Base-by-base conservation (phyloP, 2,329 filamentous ascomycete genomes). In the Colletotrichum somersetense region DNA sequence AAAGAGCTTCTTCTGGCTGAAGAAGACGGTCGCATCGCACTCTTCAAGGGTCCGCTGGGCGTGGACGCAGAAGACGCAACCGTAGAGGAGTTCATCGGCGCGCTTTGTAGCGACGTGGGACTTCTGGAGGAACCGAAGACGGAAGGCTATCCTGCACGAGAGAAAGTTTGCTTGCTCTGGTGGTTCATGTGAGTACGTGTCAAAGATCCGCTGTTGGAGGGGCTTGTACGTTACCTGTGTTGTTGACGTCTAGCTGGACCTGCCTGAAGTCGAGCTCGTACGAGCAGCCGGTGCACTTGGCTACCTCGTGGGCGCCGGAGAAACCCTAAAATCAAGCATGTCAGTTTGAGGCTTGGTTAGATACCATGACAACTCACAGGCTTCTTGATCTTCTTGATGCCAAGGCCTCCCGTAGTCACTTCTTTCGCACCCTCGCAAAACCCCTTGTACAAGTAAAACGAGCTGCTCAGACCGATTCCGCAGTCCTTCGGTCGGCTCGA, bases 11-110 rank as follows among this genome's bases (percentile, higher is more conserved):
- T 83, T 84, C 59, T 87, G 85, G 57, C 78, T 85, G 76, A 88
- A 87, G 77, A 89, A 89, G 11, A 89, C 85, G 0, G 88, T 89
- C 3, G 88, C 84, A 59, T 90, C 88, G 74, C 85, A 86, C 67
- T 86, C 83, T 61, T 89, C 85, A 2, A 84, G 77, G 0, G 87
- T 89, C n/a, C 77, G 81, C 0, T 86, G 86, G 23, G 80, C 73
- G 6, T 85, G 82, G 5, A 88, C 79, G 76, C 88, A 90, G 75
- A 90, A 89, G 1, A 88, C 74, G 73, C 88, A 90, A 3, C 81
- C 87, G 75, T 88, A 90, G 56, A 88, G 77, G 63, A 86, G 82
- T 72, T 89, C 87, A 55, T 89, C 87, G 20, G 85, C 80, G 18
- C 85, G 81, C 66, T 83, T 84, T 6, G 86, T 84, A 0, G 83